A percentile compares a stretch with the other conserved stretches of the same genome.
These are phyloP conservation scores for Ramaria sp. DNA, from an alignment of 768 basidiomycete genomes.

Conservation along the genomic window DNA sequence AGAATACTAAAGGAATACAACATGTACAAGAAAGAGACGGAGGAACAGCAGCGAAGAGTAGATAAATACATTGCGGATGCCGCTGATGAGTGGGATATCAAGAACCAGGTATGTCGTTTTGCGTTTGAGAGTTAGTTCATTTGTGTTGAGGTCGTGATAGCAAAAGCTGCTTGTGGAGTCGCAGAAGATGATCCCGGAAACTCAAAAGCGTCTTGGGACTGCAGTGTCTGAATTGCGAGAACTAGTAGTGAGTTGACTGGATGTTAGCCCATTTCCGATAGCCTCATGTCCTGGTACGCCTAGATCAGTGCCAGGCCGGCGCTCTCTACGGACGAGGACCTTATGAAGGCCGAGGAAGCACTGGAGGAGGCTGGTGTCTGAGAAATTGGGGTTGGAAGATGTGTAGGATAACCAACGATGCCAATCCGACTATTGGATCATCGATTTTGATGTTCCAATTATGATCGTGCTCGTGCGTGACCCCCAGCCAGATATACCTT, in stretches of 20 bases:
- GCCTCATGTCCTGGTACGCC: not conserved
- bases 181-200: slow-evolving; percentile 69
- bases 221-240: slow-evolving; percentile 53
- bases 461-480: no score
- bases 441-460: no score
- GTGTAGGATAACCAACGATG: no score
- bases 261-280: not conserved
- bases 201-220: slow-evolving; percentile 46
- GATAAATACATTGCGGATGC: slow-evolving; percentile 50
- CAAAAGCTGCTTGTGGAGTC: slow-evolving; percentile 61
- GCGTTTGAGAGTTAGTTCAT: no score
- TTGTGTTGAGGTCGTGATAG: no score
- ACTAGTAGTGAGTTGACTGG: slow-evolving; percentile 39
- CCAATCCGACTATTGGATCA: no score
- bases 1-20: slow-evolving; percentile 62
- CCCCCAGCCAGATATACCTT: no score
- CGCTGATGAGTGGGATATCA: slow-evolving; percentile 64
- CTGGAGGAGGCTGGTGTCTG: slow-evolving; percentile 43
- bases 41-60: slow-evolving; percentile 44
- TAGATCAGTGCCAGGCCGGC: slow-evolving; percentile 34
- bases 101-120: slow-evolving; percentile 37
- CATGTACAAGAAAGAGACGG: slow-evolving; percentile 57
- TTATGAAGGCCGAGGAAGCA: slow-evolving; percentile 42
- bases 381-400: slow-evolving; percentile 1
- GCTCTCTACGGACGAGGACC: slow-evolving; percentile 23